Evolutionary conservation across 345 rosid genomes (phyloP), one percentile per base, ranked within the genome.

Genomic region (Arabidopsis suecica): DNA sequence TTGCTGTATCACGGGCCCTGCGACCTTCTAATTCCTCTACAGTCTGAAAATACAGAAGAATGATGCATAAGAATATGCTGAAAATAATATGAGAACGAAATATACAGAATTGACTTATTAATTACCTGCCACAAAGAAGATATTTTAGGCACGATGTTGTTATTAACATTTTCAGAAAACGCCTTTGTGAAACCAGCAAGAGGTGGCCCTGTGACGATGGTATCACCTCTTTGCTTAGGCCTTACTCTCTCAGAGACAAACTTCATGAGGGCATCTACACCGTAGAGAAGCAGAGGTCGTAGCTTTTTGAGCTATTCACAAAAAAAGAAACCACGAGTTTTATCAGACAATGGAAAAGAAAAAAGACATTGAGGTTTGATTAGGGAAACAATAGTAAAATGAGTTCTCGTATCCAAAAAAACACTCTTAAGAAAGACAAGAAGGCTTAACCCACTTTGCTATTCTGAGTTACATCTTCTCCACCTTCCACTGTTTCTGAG

Each of bases 181-280:
- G 59, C 51, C 68, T 79, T 79, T 66, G 82, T 76, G 61, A 84
- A 61, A 55, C 82, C 65, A 73, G 79, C 84, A 77, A 84, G 84
- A 64, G 79, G 80, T 9, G 83, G 83, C 37, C 87, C 87, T 61
- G 84, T 84, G 76, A 81, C 37, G 44, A 73, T 61, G 56, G 68
- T 71, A 33, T 67, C 76, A 50, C 78, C 81, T 68, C 83, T 76
- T 61, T 81, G 76, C 78, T 84, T 81, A 47, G 82, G 87, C 73
- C 72, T 84, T 50, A 77, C 81, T 70, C 75, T 81, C 80, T 81
- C 84, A 56, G 69, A 73, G 60, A 79, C 61, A 72, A 76, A 76
- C 74, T 79, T 69, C 56, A 61, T 54, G 13, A 82, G 51, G 18
- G 56, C 71, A 69, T 75, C 75, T 28, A 81, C 56, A 36, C 83